Base-by-base conservation (phyloP, 768 basidiomycete species). In the Xerocomellus chrysenteron region DNA sequence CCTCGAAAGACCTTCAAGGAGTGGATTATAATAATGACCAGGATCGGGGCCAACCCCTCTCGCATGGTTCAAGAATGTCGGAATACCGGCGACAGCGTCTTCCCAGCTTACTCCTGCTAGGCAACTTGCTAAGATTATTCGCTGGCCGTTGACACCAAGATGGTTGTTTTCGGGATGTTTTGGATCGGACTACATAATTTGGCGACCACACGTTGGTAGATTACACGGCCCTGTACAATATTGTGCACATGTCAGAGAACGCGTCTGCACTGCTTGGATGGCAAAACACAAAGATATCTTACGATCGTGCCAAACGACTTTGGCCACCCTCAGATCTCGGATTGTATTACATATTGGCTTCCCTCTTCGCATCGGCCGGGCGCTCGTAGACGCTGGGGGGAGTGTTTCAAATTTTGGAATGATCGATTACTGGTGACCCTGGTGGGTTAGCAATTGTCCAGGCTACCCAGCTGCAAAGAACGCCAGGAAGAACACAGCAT, bases 311-410 rank as follows among this genome's bases (percentile, higher is more conserved):
- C 45, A 37, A 42, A 37, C 13, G 12, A 32, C 6, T 33, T 21
- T 28, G 26, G 37, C 46, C 60, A 35, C 21, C 33, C 39, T 17
- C 16, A 11, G 24, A 49, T 58, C 48, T 13, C 8, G 43, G 37
- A 52, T 16, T 3, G 3, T 11, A 2, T 28, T 2, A 2, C 13
- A 2, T 28, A 30, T 50, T 37, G 26, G 40, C 35, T 33, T 41
- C 47, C 44, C 28, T 46, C 24, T 9, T 26, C 56, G 65, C 66
- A 57, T 35, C 24, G 1, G 1, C 60, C 59, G 61, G 24, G 39
- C n/a, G 6, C 5, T 36, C 16, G 17, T 49, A 54, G 28, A 58
- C 50, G 53, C 52, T 46, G 19, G 36, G 9, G 12, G 17, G 14
- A 9, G 11, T 21, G 14, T 40, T 47, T 40, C 10, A 26, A 43